phyloP scores from a whole-genome alignment of 2,329 filamentous ascomycete genomes.

The Fusarium denticulatum region DNA sequence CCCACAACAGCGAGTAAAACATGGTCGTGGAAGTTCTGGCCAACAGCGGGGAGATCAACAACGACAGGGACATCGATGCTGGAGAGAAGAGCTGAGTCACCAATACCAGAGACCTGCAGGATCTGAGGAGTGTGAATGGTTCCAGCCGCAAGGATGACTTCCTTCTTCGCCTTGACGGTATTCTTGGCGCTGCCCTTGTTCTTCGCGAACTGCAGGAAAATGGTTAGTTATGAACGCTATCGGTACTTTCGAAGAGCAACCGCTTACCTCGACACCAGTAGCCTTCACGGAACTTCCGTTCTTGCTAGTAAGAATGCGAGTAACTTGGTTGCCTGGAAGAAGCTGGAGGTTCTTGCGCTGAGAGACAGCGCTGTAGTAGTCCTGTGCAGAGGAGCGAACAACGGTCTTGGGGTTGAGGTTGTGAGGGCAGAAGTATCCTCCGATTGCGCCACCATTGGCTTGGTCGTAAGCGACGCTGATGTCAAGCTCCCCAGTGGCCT shows the following conservation, averaged over 20 bases:
- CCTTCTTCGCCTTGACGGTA: conserved; percentile 41
- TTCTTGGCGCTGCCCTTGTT: background rate
- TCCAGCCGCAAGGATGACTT: conserved; percentile 56
- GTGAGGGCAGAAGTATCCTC: conserved; percentile 35
- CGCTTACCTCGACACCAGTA: conserved; percentile 32
- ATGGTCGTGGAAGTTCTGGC: conserved; percentile 58
- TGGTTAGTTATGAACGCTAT: rapidly evolving
- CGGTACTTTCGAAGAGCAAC: rapidly evolving
- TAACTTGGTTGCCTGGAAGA: conserved; percentile 25
- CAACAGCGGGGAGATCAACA: conserved; percentile 59
- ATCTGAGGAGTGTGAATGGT: conserved; percentile 55
- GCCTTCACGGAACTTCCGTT: background rate
- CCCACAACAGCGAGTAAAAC: conserved; percentile 6
- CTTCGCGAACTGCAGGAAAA: conserved; percentile 5
- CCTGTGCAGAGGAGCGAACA: conserved; percentile 30
- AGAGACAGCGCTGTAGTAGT: conserved; percentile 23
- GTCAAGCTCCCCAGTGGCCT: conserved; percentile 18
- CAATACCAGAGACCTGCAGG: conserved; percentile 62
- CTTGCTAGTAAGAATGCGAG: conserved; percentile 30
- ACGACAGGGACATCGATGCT: conserved; percentile 53
- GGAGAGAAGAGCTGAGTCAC: conserved; percentile 49
- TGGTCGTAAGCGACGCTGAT: conserved; percentile 26
- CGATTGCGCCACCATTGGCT: conserved; percentile 30
- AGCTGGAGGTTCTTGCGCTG: conserved; percentile 31
- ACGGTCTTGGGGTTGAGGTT: conserved; percentile 25